These are phyloP conservation scores for Nemania bipapillata DNA, from an alignment of 2,329 filamentous ascomycete species.

Conservation along the genomic window DNA sequence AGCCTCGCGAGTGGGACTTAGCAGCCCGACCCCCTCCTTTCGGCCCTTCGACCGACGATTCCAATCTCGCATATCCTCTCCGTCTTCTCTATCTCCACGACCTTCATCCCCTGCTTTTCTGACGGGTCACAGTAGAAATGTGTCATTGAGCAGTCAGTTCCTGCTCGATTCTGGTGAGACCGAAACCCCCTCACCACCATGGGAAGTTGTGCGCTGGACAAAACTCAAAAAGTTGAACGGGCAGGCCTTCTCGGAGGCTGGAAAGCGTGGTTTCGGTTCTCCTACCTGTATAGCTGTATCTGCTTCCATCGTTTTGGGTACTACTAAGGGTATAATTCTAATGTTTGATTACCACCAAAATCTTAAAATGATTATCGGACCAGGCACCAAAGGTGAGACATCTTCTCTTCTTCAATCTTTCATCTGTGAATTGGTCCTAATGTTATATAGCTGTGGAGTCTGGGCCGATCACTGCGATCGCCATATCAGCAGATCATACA, in stretches of 20 bases:
- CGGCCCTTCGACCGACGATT: slow-evolving; percentile 95
- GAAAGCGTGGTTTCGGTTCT: slow-evolving; percentile 89
- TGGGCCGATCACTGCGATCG: slow-evolving; percentile 84
- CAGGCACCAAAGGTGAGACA: slow-evolving; percentile 82
- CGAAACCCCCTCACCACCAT: slow-evolving; percentile 81
- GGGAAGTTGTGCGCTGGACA: slow-evolving; percentile 98
- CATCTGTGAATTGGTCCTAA: slow-evolving; percentile 50
- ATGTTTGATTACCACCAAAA: slow-evolving; percentile 98
- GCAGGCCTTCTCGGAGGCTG: slow-evolving; percentile 91
- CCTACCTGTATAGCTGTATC: slow-evolving; percentile 91
- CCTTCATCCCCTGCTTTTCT: slow-evolving; percentile 82
- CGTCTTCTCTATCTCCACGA: slow-evolving; percentile 70
- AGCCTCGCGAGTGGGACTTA: slow-evolving; percentile 71
- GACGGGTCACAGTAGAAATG: slow-evolving; percentile 80
- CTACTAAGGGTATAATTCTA: slow-evolving; percentile 91
- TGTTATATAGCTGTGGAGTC: slow-evolving; percentile 79
- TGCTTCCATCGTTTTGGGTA: slow-evolving; percentile 88
- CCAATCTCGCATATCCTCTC: slow-evolving; percentile 81
- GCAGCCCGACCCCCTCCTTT: slow-evolving; percentile 81
- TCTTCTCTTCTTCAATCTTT: neutral
- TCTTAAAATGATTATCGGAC: slow-evolving; percentile 91
- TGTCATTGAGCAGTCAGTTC: slow-evolving; percentile 78
- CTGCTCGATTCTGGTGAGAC: slow-evolving; percentile 70
- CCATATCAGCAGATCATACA: slow-evolving; percentile 91
- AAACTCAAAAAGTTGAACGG: slow-evolving; percentile 88